Evolutionary conservation across 331 rosid genomes (phyloP).

Genomic region (Quercus tomentella): DNA sequence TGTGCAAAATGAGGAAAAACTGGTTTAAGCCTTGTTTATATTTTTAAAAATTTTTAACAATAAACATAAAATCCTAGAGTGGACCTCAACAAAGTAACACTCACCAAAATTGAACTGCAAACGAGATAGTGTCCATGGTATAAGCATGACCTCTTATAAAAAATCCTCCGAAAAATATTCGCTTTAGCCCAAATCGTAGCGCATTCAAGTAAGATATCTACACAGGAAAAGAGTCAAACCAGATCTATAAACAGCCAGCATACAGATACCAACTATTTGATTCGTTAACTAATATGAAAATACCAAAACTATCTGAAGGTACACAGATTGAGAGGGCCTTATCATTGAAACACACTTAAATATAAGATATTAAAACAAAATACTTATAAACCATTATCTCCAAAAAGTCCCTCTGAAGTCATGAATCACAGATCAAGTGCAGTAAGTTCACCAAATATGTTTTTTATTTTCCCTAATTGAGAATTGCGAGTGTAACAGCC

Average conservation of each 20-base stretch:
- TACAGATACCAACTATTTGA: not conserved
- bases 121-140: constrained; percentile 94
- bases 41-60: not conserved
- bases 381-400: not conserved
- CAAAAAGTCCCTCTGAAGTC: not conserved
- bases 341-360: not conserved
- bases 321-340: not conserved
- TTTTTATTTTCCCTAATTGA: not conserved
- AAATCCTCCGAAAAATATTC: constrained; percentile 92
- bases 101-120: constrained; percentile 89
- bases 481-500: not conserved
- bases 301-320: not conserved
- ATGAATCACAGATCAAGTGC: not conserved
- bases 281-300: not conserved
- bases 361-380: not conserved
- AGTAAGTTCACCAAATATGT: not conserved
- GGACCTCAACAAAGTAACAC: not conserved
- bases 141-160: constrained; percentile 95
- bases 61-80: not conserved
- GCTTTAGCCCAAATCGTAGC: constrained; percentile 71
- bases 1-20: not conserved
- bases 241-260: not conserved
- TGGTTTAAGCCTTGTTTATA: not conserved
- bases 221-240: constrained; percentile 15
- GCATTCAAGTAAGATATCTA: constrained; percentile 90